phyloP scores from a whole-genome alignment of 192 early-diverging fungal species.

The Coemansia sp. region DNA sequence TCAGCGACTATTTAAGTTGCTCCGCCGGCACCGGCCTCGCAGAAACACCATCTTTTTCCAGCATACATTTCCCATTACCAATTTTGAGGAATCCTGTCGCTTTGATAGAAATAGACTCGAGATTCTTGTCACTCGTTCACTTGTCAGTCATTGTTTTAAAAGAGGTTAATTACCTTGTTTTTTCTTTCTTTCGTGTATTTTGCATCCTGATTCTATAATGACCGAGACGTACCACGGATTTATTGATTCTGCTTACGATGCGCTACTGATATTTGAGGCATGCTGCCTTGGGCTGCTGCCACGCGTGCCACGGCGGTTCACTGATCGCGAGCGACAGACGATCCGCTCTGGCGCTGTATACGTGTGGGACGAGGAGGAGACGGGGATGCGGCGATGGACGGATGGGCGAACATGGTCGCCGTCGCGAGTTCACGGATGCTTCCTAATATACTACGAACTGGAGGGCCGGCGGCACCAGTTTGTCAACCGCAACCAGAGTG shows the following conservation, averaged over 20 bases:
- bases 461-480: conserved; percentile 63
- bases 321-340: conserved; percentile 76
- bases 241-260: conserved; percentile 84
- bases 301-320: conserved; percentile 77
- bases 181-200: background rate
- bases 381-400: conserved; percentile 89
- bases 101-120: conserved; percentile 3
- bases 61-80: conserved; percentile 1
- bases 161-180: conserved; percentile 5
- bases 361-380: conserved; percentile 89
- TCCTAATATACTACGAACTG: conserved; percentile 86
- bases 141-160: background rate
- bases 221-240: conserved; percentile 81
- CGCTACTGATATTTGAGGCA: conserved; percentile 86
- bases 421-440: conserved; percentile 80
- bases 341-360: conserved; percentile 85
- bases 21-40: background rate
- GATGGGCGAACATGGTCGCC: conserved; percentile 89
- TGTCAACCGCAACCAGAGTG: conserved; percentile 31
- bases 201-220: conserved; percentile 22
- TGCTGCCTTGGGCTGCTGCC: conserved; percentile 69
- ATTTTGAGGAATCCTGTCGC: background rate
- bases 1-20: background rate
- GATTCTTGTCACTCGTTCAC: background rate
- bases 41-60: background rate